Evolutionary conservation across 805 yeast genomes (phyloP).

Genomic region (Starmerella davenportii): DNA sequence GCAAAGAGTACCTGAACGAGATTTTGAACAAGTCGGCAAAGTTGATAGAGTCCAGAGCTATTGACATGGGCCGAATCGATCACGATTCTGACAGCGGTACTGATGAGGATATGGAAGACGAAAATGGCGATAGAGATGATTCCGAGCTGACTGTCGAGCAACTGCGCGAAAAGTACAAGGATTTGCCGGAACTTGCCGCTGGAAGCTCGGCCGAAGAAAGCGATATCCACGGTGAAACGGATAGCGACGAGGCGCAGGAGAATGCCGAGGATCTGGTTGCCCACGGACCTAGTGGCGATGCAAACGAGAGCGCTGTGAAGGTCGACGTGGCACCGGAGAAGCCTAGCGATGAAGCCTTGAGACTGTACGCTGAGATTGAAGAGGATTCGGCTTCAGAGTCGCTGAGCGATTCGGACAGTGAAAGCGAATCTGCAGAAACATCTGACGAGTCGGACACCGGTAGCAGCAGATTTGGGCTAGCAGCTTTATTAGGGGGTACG

Average conservation of each 20-base stretch:
- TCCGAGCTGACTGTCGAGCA: conserved; percentile 37
- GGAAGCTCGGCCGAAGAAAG: conserved; percentile 2
- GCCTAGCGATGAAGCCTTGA: conserved; percentile 8
- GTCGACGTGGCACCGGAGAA: conserved; percentile 5
- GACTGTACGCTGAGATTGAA: conserved; percentile 16
- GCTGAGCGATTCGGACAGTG: conserved; percentile 16
- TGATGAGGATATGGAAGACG: conserved; percentile 21
- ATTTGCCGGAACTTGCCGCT: conserved; percentile 18
- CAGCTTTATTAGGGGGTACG: conserved; percentile 6
- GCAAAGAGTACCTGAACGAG: conserved; percentile 71
- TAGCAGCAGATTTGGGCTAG: conserved; percentile 8
- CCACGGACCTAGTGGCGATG: neutral
- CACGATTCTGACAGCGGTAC: conserved; percentile 21
- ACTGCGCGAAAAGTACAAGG: conserved; percentile 38
- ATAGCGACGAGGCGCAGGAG: neutral
- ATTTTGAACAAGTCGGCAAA: conserved; percentile 85
- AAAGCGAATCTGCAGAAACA: conserved; percentile 13
- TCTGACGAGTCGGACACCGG: conserved; percentile 9
- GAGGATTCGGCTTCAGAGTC: conserved; percentile 19
- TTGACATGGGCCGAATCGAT: conserved; percentile 21
- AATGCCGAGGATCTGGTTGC: neutral
- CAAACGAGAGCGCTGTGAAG: conserved; percentile 7
- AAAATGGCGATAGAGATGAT: conserved; percentile 31
- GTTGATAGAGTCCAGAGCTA: conserved; percentile 67
- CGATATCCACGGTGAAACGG: neutral